These are phyloP conservation scores for Nyssa sinensis DNA, from an alignment of 148 eudicot genomes.

Conservation along the genomic window DNA sequence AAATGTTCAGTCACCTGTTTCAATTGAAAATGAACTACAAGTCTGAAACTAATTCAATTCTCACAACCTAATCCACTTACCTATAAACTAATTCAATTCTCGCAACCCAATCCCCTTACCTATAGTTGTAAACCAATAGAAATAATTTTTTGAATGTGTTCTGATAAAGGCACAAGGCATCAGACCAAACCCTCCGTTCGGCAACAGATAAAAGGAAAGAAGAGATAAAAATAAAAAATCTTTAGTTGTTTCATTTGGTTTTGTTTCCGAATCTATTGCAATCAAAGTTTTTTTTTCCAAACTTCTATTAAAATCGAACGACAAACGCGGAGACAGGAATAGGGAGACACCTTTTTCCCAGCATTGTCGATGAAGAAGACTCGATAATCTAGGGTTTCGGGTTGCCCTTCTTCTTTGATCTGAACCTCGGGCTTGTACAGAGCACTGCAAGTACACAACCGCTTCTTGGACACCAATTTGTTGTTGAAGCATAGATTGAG, in stretches of 20 bases:
- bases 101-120: neutral
- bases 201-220: neutral
- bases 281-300: no score
- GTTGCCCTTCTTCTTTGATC: conserved; percentile 53
- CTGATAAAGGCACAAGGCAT: neutral
- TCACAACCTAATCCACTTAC: neutral
- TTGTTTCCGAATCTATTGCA: neutral
- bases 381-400: conserved; percentile 83
- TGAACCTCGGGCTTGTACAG: conserved; percentile 52
- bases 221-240: no score
- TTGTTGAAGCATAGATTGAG: conserved; percentile 32
- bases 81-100: neutral
- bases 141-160: neutral
- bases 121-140: neutral
- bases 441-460: conserved; percentile 57
- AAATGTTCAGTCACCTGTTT: neutral
- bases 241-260: no score
- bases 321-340: neutral
- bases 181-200: neutral
- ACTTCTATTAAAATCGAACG: neutral
- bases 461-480: conserved; percentile 31
- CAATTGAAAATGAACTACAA: neutral
- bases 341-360: conserved; percentile 59
- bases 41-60: neutral
- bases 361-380: conserved; percentile 67